These are phyloP conservation scores for Cudoniella acicularis DNA, from an alignment of 495 filamentous ascomycete genomes.

Conservation along the genomic window DNA sequence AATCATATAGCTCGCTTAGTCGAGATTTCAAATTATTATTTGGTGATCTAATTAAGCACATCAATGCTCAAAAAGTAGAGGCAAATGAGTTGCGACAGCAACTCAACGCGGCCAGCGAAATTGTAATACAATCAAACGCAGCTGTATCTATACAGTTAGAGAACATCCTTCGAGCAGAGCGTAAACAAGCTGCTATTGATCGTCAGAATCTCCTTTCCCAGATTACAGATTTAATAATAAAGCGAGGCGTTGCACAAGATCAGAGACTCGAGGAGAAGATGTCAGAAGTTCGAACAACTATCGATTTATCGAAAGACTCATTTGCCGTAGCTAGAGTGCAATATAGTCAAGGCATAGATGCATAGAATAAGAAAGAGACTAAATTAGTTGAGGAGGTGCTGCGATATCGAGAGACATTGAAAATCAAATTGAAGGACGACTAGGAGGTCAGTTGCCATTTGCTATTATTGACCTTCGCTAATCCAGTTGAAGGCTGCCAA, in stretches of 20 bases:
- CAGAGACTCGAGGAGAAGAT: slow-evolving; percentile 61
- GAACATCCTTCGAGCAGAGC: slow-evolving; percentile 69
- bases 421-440: slow-evolving; percentile 78
- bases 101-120: slow-evolving; percentile 61
- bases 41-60: slow-evolving; percentile 67
- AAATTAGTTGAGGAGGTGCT: slow-evolving; percentile 65
- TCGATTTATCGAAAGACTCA: slow-evolving; percentile 53
- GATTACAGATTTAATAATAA: slow-evolving; percentile 69
- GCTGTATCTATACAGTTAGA: slow-evolving; percentile 62
- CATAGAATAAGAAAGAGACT: slow-evolving; percentile 67
- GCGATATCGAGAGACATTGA: slow-evolving; percentile 70
- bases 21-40: slow-evolving; percentile 87
- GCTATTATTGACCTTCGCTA: too few relatives aligned
- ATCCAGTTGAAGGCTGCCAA: slow-evolving; percentile 58
- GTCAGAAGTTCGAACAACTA: slow-evolving; percentile 53
- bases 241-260: slow-evolving; percentile 68
- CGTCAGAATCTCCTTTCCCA: slow-evolving; percentile 69
- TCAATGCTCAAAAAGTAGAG: slow-evolving; percentile 75
- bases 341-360: slow-evolving; percentile 69
- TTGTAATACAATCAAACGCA: slow-evolving; percentile 61
- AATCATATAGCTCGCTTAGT: slow-evolving; percentile 79
- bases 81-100: slow-evolving; percentile 66
- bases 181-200: slow-evolving; percentile 66
- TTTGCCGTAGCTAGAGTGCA: slow-evolving; percentile 61
- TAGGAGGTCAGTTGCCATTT: slow-evolving; percentile 49